Conservation (phyloP, 2,329 filamentous ascomycete genomes). For the Pseudogymnoascus sp. region DNA sequence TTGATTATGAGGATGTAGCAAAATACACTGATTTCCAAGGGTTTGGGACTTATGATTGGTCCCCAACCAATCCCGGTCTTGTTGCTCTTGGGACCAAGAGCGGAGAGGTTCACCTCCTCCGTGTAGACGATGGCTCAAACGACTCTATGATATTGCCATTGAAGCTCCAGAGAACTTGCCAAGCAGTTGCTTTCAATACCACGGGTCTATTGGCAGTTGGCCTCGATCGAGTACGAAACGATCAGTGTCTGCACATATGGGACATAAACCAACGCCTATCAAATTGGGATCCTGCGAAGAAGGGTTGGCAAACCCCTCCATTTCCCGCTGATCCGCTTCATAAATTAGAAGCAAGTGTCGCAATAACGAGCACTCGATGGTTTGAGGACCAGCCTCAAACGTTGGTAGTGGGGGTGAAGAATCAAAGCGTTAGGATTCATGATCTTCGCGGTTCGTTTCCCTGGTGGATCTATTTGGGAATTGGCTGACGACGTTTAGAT, state of each 20-base stretch:
- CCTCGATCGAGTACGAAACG: conserved; percentile 71
- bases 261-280: conserved; percentile 57
- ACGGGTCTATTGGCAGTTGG: conserved; percentile 66
- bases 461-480: background rate
- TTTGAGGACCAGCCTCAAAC: conserved; percentile 69
- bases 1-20: conserved; percentile 48
- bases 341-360: conserved; percentile 56
- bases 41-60: conserved; percentile 60
- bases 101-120: conserved; percentile 66
- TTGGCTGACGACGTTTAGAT: conserved; percentile 29
- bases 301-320: conserved; percentile 33
- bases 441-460: conserved; percentile 59
- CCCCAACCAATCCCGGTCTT: conserved; percentile 47
- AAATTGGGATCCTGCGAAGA: conserved; percentile 36
- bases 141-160: conserved; percentile 58
- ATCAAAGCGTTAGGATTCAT: conserved; percentile 66
- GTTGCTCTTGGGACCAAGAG: conserved; percentile 68
- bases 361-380: conserved; percentile 77
- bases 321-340: conserved; percentile 41
- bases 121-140: conserved; percentile 62
- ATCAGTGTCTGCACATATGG: conserved; percentile 75
- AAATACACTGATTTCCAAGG: conserved; percentile 56
- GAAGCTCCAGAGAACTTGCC: conserved; percentile 68
- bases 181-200: conserved; percentile 72
- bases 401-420: conserved; percentile 66